Evolutionary conservation across 805 yeast species (phyloP).

Genomic region (Candida xyloterini): DNA sequence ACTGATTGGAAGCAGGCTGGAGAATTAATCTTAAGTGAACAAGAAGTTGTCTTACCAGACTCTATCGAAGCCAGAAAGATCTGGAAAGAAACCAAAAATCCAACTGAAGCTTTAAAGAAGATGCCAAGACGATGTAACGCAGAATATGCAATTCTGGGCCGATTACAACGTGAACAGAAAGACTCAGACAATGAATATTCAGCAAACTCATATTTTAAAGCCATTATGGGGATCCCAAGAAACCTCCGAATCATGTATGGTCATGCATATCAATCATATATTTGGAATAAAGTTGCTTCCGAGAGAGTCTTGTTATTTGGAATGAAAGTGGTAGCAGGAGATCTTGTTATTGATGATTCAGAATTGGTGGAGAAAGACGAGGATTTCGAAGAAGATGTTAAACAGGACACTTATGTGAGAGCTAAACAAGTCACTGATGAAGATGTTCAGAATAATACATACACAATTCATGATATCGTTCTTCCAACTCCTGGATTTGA

Average conservation of each 20-base stretch:
- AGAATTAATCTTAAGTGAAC: constrained; percentile 78
- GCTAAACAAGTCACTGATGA: constrained; percentile 75
- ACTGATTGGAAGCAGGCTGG: constrained; percentile 80
- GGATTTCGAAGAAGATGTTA: constrained; percentile 67
- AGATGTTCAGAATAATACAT: constrained; percentile 58
- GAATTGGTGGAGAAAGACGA: constrained; percentile 31
- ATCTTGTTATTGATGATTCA: constrained; percentile 47
- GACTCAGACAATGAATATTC: constrained; percentile 45
- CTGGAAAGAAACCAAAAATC: constrained; percentile 74
- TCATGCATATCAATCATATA: constrained; percentile 94
- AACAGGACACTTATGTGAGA: constrained; percentile 51
- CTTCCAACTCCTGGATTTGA: constrained; percentile 97
- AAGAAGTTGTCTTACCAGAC: constrained; percentile 77
- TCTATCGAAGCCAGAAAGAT: constrained; percentile 77
- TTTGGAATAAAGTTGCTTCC: constrained; percentile 89
- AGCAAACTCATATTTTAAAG: constrained; percentile 62
- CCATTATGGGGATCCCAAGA: constrained; percentile 86
- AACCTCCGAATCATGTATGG: constrained; percentile 92
- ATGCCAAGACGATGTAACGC: constrained; percentile 93
- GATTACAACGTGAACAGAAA: constrained; percentile 51
- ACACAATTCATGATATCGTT: constrained; percentile 76
- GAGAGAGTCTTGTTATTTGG: constrained; percentile 73
- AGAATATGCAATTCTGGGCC: constrained; percentile 67
- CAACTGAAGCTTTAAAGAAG: constrained; percentile 56
- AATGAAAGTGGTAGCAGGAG: constrained; percentile 69